Evolutionary conservation across 768 basidiomycete genomes (phyloP).

Genomic region (Lentinula guzmanii): DNA sequence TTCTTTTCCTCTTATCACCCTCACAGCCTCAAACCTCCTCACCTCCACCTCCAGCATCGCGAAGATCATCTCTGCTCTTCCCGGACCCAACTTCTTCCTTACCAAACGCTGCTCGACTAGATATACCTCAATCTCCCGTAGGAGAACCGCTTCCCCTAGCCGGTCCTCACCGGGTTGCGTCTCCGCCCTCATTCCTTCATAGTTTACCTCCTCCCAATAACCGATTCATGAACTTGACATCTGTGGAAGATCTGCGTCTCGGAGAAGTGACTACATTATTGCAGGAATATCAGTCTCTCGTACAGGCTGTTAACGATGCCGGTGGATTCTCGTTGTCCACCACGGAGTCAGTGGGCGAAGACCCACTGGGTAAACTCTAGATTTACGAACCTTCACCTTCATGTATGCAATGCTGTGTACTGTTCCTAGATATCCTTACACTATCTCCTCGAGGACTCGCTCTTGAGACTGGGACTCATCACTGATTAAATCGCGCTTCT

Average conservation of each 20-base stretch:
- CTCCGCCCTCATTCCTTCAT: conserved; percentile 17
- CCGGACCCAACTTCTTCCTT: conserved; percentile 10
- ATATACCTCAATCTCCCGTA: not conserved
- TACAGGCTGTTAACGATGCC: conserved; percentile 53
- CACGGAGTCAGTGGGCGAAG: not conserved
- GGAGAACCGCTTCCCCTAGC: not conserved
- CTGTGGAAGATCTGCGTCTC: conserved; percentile 71
- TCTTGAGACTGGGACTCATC: no score
- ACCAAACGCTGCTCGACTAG: not conserved
- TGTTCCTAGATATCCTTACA: no score
- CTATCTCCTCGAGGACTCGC: no score
- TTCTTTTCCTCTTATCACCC: conserved; percentile 12
- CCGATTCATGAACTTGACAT: conserved; percentile 63
- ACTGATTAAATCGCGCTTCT: no score
- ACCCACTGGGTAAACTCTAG: not conserved
- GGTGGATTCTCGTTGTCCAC: conserved; percentile 44
- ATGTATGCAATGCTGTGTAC: no score
- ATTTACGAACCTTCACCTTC: not conserved
- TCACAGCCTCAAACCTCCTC: conserved; percentile 11
- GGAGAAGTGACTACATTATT: conserved; percentile 79
- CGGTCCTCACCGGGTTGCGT: not conserved
- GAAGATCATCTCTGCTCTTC: conserved; percentile 34
- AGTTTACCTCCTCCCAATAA: conserved; percentile 53
- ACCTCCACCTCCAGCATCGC: conserved; percentile 31
- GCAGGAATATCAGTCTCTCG: conserved; percentile 75